Evolutionary conservation across 2,329 filamentous ascomycete genomes (phyloP).

Genomic region (Aureobasidium melanogenum): DNA sequence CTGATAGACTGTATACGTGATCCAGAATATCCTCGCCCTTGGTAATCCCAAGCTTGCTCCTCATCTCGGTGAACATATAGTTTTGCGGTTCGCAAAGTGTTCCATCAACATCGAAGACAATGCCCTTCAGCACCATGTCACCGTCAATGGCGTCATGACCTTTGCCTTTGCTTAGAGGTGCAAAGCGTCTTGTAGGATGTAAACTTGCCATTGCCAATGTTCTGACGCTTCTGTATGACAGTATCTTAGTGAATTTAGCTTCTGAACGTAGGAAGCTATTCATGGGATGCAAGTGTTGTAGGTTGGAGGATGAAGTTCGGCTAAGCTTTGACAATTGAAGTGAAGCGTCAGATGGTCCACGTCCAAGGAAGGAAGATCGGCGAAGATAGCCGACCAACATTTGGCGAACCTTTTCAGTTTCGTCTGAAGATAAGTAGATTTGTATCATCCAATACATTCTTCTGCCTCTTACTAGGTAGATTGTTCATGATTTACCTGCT

Average conservation of each 20-base stretch:
- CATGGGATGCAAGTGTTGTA: neutral
- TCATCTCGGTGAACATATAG: conserved; percentile 94
- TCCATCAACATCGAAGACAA: conserved; percentile 90
- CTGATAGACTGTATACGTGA: conserved; percentile 69
- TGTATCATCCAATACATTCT: no score
- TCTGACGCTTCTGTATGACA: neutral
- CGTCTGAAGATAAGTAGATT: no score
- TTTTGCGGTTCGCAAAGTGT: conserved; percentile 88
- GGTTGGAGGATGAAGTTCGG: neutral
- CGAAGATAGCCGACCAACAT: neutral
- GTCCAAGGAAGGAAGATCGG: neutral
- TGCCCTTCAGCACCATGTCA: conserved; percentile 40
- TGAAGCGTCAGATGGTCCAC: neutral
- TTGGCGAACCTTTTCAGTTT: no score
- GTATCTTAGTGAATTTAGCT: neutral
- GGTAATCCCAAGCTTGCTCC: conserved; percentile 60
- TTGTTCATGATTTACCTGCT: no score
- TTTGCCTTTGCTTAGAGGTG: conserved; percentile 36
- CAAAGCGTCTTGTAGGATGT: conserved; percentile 35
- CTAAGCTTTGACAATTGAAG: neutral
- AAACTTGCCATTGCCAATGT: neutral
- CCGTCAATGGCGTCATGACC: conserved; percentile 23
- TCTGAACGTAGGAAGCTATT: neutral
- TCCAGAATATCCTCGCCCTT: conserved; percentile 75
- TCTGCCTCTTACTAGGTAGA: no score